Conservation (phyloP, 305 asterid species). For the Fraxinus latifolia region DNA sequence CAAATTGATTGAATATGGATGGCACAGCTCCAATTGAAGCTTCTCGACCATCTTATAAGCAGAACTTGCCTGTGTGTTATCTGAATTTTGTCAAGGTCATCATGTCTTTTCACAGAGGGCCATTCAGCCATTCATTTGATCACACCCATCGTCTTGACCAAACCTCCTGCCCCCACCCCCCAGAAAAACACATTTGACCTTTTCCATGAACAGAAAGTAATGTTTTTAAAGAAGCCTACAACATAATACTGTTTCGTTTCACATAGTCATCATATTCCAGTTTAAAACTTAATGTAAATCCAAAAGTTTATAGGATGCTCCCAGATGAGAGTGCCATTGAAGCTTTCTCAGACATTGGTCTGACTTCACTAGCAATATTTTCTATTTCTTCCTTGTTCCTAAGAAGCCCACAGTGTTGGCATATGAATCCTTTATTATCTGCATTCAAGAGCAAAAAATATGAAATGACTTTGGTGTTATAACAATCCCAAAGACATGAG, state of each 20-base stretch:
- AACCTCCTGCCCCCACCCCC: background rate
- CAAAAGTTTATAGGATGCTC: conserved; percentile 55
- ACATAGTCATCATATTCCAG: background rate
- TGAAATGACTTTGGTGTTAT: conserved; percentile 15
- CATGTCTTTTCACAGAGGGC: background rate
- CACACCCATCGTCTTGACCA: background rate
- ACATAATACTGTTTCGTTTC: background rate
- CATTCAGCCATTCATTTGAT: background rate
- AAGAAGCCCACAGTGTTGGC: conserved; percentile 81
- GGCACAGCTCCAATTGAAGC: conserved; percentile 56
- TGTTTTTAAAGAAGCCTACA: background rate
- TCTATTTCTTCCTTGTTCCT: conserved; percentile 71
- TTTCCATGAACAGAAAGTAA: background rate
- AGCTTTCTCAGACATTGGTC: conserved; percentile 54
- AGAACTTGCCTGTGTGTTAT: conserved; percentile 43
- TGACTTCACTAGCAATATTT: conserved; percentile 40
- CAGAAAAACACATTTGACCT: background rate
- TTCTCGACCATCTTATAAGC: conserved; percentile 61
- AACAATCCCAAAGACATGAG: conserved; percentile 1
- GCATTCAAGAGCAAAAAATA: conserved; percentile 27
- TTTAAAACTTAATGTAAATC: background rate
- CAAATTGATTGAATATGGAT: conserved; percentile 67
- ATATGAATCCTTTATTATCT: conserved; percentile 70
- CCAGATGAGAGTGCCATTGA: conserved; percentile 48
- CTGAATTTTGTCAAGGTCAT: conserved; percentile 44